Conservation (phyloP, 169 alveolate species). For the Plasmodium sp. region DNA sequence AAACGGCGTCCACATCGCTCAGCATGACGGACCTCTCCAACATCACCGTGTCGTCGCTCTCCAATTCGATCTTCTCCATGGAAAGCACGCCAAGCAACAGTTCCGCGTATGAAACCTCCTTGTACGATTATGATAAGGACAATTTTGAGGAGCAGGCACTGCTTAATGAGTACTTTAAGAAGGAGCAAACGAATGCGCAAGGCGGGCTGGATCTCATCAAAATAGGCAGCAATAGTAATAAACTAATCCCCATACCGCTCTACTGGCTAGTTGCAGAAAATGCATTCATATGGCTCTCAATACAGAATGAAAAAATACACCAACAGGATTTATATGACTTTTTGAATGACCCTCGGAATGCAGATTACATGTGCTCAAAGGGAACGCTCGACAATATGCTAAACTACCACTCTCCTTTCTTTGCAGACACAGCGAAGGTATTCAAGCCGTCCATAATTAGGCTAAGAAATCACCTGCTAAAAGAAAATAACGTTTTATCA, state of each 20-base stretch:
- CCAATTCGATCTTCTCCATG: constrained; percentile 43
- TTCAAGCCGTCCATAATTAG: constrained; percentile 53
- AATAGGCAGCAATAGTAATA: constrained; percentile 39
- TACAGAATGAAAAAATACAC: constrained; percentile 61
- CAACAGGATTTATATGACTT: constrained; percentile 42
- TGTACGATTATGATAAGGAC: constrained; percentile 58
- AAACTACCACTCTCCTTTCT: constrained; percentile 65
- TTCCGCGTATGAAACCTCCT: constrained; percentile 33
- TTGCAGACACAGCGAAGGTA: constrained; percentile 13
- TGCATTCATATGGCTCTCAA: constrained; percentile 61
- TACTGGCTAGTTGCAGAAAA: constrained; percentile 74
- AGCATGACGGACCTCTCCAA: constrained; percentile 19
- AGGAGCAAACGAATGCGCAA: constrained; percentile 14
- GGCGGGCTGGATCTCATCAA: constrained; percentile 14
- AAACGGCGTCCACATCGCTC: background rate
- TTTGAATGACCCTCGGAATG: constrained; percentile 34
- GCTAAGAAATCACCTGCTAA: constrained; percentile 29
- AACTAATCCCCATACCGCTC: constrained; percentile 63
- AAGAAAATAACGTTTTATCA: constrained; percentile 26
- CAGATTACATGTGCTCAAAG: constrained; percentile 56
- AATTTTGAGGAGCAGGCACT: constrained; percentile 42
- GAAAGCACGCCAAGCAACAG: constrained; percentile 23
- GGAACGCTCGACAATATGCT: constrained; percentile 63
- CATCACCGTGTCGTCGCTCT: constrained; percentile 36
- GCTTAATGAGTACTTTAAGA: constrained; percentile 63